Percentiles rank a stretch among this genome's conserved stretches.
These are phyloP conservation scores for Venturia carpophila DNA, from an alignment of 2,329 filamentous ascomycete genomes.

Conservation along the genomic window DNA sequence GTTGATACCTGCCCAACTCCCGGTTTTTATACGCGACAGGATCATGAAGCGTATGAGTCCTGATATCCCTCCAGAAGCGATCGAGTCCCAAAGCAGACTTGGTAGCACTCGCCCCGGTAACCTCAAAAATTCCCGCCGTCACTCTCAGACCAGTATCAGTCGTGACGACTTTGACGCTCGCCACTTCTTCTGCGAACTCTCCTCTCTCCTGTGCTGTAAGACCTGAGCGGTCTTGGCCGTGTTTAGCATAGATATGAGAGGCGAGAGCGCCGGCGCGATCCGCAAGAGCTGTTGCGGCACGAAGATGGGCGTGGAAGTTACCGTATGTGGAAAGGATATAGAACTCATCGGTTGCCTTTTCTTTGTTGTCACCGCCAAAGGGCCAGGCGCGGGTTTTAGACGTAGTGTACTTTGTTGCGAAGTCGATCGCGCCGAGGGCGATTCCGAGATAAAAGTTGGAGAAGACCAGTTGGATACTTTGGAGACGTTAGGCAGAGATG, in stretches of 20 bases:
- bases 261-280: constrained; percentile 48
- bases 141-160: constrained; percentile 54
- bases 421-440: constrained; percentile 49
- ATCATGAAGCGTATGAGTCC: constrained; percentile 59
- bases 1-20: constrained; percentile 50
- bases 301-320: constrained; percentile 54
- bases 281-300: constrained; percentile 51
- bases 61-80: constrained; percentile 58
- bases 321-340: constrained; percentile 59
- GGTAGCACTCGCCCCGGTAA: constrained; percentile 53
- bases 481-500: neutral
- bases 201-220: constrained; percentile 49
- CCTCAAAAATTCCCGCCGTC: constrained; percentile 56
- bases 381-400: constrained; percentile 55
- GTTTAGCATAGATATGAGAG: constrained; percentile 39
- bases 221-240: constrained; percentile 34
- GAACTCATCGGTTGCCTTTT: constrained; percentile 53
- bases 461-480: constrained; percentile 56
- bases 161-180: constrained; percentile 54
- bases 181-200: constrained; percentile 55
- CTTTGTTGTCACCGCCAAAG: constrained; percentile 55
- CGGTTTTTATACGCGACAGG: constrained; percentile 60
- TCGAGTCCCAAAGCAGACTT: constrained; percentile 53
- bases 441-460: constrained; percentile 60
- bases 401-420: constrained; percentile 49